Evolutionary conservation across 768 basidiomycete genomes (phyloP).

Genomic region (Russula earlei): DNA sequence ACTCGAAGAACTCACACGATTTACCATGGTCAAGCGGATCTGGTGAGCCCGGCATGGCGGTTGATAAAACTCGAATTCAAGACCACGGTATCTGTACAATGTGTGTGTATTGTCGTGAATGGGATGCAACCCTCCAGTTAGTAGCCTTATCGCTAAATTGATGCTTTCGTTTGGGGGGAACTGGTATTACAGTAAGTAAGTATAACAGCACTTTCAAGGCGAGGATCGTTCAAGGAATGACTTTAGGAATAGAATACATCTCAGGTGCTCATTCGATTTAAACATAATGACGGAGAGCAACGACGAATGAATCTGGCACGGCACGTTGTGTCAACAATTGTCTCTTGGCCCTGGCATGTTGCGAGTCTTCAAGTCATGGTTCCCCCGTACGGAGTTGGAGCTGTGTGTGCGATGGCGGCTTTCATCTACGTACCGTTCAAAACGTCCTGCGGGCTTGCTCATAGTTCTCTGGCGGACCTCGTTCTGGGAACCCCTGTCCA

Average conservation of each 20-base stretch:
- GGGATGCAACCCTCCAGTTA: neutral
- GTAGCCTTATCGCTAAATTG: neutral
- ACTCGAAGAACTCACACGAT: conserved; percentile 84
- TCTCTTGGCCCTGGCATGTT: neutral
- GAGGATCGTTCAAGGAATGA: neutral
- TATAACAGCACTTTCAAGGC: neutral
- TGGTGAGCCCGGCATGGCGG: conserved; percentile 35
- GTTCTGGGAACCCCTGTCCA: neutral
- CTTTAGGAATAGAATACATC: neutral
- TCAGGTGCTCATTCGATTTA: neutral
- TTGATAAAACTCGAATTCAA: neutral
- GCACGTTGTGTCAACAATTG: neutral
- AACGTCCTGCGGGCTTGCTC: neutral
- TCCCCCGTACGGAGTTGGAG: neutral
- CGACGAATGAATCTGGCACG: neutral
- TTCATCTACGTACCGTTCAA: neutral
- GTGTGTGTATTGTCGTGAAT: neutral
- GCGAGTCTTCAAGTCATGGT: neutral
- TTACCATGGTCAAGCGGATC: conserved; percentile 94
- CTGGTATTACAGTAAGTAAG: neutral
- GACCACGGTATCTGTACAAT: neutral
- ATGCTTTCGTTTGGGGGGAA: neutral
- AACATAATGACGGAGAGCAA: neutral
- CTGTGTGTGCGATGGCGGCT: neutral
- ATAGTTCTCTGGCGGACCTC: neutral